Base-by-base conservation (phyloP, 371 early-diverging fungal species). In the Batrachochytrium dendrobatidis region DNA sequence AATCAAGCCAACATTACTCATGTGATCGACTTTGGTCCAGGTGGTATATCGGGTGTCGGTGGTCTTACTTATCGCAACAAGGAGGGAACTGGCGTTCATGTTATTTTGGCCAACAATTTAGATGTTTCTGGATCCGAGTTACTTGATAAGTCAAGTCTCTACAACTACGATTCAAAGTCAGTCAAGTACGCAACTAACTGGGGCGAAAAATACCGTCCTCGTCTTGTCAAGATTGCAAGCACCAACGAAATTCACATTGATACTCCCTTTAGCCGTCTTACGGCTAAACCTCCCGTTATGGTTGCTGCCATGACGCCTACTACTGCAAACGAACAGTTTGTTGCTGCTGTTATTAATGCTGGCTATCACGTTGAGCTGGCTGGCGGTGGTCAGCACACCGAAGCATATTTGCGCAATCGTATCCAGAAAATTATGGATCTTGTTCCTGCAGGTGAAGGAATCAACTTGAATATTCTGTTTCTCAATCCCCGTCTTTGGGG, bases 401-500 rank as follows among this genome's bases (percentile, higher is more conserved):
- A 92, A 71, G 58, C 70, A 20, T 77, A 85, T 70, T 79, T 95
- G 35, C 89, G 93, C 54, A 75, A 76, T 53, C 90, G 90, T 73
- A 85, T 91, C 30, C 72, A 89, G 49, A 71, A 84, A 57, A 88
- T 96, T 66, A 86, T 91, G 79, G 67, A 78, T 0, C 61, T 78
- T 26, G 81, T 88, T 59, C 84, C 81, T 29, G 84, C 92, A n/a
- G 94, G 96, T 35, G 85, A 87, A 58, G 92, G 92, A 51, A 81
- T 95, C 53, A 86, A 90, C 26, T 72, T 95, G 65, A 95, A 95
- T 77, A 88, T 89, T 44, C 76, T 95, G 31, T 95, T 91, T 81
- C 71, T 95, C 59, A 95, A 94, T 71, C 90, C 91, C 29, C 86
- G 91, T 64, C 86, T 91, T 63, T 95, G 96, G 96, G 91, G 91